These are phyloP conservation scores for Alternaria solani DNA, from an alignment of 2,329 filamentous ascomycete genomes.

Conservation along the genomic window DNA sequence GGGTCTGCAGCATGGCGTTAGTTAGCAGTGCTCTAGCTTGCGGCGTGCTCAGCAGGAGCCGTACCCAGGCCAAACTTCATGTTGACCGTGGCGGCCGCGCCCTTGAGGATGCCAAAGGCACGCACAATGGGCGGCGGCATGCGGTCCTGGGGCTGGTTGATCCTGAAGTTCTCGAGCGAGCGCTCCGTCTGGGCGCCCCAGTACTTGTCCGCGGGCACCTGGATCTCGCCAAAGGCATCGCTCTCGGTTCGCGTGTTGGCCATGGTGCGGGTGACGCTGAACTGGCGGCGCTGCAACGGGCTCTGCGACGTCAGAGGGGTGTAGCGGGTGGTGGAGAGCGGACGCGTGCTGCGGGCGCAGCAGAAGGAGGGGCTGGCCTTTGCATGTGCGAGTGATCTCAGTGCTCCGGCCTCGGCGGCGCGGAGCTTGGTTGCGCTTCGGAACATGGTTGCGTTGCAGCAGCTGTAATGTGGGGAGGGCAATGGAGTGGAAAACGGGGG, in stretches of 20 bases:
- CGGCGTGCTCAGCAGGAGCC: constrained; percentile 25
- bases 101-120: constrained; percentile 97
- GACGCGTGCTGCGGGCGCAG: constrained; percentile 31
- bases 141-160: constrained; percentile 98
- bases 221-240: constrained; percentile 97
- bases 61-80: constrained; percentile 89
- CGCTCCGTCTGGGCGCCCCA: constrained; percentile 98
- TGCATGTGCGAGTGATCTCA: constrained; percentile 49
- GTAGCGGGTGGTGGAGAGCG: constrained; percentile 39
- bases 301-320: constrained; percentile 30
- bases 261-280: constrained; percentile 47
- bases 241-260: constrained; percentile 78
- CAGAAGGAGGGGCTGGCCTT: constrained; percentile 42
- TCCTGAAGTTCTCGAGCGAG: constrained; percentile 96
- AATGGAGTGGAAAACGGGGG: constrained; percentile 4
- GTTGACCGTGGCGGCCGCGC: constrained; percentile 93
- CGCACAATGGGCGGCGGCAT: constrained; percentile 93
- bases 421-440: constrained; percentile 45
- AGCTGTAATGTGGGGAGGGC: constrained; percentile 1
- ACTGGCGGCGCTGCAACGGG: constrained; percentile 38
- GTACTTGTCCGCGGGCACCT: constrained; percentile 92
- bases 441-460: constrained; percentile 42
- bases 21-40: constrained; percentile 26
- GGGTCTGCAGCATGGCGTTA: constrained; percentile 66
- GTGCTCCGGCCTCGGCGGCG: constrained; percentile 46